phyloP scores from a whole-genome alignment of 495 filamentous ascomycete genomes.

The Physcia stellaris region DNA sequence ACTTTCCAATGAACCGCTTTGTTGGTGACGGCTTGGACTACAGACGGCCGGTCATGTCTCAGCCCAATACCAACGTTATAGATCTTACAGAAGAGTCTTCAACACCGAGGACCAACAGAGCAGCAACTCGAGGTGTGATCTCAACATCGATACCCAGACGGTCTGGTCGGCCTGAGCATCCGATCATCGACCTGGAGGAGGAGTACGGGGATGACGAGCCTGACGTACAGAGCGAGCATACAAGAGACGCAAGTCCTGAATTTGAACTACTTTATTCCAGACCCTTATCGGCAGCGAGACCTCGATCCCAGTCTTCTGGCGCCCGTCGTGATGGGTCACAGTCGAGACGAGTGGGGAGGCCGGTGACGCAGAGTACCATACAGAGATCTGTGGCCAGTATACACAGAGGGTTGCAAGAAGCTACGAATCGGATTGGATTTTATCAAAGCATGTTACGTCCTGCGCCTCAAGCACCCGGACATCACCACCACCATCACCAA shows the following conservation, averaged over 20 bases:
- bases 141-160: no score
- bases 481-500: neutral
- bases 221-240: no score
- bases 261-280: conserved; percentile 14
- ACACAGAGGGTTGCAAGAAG: neutral
- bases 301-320: no score
- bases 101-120: neutral
- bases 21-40: conserved; percentile 37
- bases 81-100: conserved; percentile 37
- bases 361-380: neutral
- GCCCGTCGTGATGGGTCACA: no score
- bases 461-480: neutral
- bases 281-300: no score
- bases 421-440: neutral
- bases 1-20: conserved; percentile 19
- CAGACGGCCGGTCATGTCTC: conserved; percentile 30
- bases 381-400: neutral
- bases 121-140: no score
- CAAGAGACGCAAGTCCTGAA: conserved; percentile 11
- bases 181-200: no score
- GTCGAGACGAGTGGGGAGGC: no score
- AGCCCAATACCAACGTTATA: conserved; percentile 28
- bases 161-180: no score
- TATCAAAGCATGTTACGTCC: neutral
- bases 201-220: no score